Percentiles rank a stretch among this genome's conserved stretches.
Evolutionary conservation across 371 early-diverging fungal species (phyloP).

Genomic region (Mortierella sp.): DNA sequence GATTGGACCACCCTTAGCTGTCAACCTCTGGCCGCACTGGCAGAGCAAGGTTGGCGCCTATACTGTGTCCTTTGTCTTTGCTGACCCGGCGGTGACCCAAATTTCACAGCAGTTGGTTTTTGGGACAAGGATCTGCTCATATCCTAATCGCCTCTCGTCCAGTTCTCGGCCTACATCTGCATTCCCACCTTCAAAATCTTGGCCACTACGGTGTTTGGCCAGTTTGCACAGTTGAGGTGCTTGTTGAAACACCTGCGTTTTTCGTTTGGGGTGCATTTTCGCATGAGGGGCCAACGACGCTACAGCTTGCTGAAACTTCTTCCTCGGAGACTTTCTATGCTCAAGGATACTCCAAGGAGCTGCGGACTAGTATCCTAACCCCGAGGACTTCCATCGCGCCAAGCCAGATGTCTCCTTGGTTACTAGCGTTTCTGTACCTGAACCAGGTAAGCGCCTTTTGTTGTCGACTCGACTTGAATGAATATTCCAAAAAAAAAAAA

Average conservation of each 20-base stretch:
- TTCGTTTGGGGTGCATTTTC: conserved; percentile 70
- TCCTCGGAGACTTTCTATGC: conserved; percentile 68
- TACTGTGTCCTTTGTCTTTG: conserved; percentile 70
- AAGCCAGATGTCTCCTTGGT: conserved; percentile 63
- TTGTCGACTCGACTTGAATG: neutral
- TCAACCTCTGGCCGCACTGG: conserved; percentile 60
- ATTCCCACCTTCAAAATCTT: conserved; percentile 64
- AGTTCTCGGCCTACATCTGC: conserved; percentile 72
- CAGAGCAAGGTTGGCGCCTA: conserved; percentile 66
- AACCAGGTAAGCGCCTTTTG: conserved; percentile 58
- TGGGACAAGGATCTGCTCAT: conserved; percentile 39
- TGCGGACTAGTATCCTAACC: conserved; percentile 22
- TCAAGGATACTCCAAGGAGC: conserved; percentile 63
- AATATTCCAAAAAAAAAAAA: too few species aligned
- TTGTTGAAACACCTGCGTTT: conserved; percentile 71
- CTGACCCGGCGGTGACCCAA: conserved; percentile 71
- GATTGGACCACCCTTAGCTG: conserved; percentile 59
- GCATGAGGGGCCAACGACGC: conserved; percentile 69
- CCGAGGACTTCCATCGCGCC: conserved; percentile 23
- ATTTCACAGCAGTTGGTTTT: conserved; percentile 66
- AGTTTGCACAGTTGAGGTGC: conserved; percentile 65
- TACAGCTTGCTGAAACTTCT: conserved; percentile 67
- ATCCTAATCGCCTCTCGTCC: conserved; percentile 65
- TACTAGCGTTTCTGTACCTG: conserved; percentile 70
- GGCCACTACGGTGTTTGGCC: conserved; percentile 63